Conservation (phyloP, 345 rosid species). For the Kandelia obovata region DNA sequence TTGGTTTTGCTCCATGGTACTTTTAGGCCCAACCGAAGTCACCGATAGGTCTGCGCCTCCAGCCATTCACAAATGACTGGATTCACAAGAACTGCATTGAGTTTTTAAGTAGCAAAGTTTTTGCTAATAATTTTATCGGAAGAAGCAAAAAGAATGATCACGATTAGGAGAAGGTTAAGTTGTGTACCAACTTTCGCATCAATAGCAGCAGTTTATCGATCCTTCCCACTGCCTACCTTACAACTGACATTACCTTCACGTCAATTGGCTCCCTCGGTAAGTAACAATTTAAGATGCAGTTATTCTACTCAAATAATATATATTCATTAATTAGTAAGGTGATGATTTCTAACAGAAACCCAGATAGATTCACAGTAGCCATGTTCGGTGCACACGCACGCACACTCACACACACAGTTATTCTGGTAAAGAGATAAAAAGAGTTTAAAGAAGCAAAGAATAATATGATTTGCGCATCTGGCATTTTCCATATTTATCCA, state of each 20-base stretch:
- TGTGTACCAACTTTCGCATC: conserved; percentile 43
- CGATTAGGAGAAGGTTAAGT: conserved; percentile 84
- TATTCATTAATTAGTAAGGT: too few species aligned
- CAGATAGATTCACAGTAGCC: too few species aligned
- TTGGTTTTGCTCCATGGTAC: conserved; percentile 42
- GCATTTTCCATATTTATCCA: not conserved
- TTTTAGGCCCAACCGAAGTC: conserved; percentile 41
- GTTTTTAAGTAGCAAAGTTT: conserved; percentile 54
- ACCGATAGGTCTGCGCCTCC: conserved; percentile 45
- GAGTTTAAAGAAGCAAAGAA: too few species aligned
- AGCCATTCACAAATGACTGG: conserved; percentile 41
- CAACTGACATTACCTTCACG: conserved; percentile 52
- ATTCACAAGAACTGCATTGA: conserved; percentile 19
- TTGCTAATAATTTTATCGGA: conserved; percentile 39
- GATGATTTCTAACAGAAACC: too few species aligned
- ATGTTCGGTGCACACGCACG: too few species aligned
- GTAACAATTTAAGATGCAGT: conserved; percentile 4
- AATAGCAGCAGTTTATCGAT: conserved; percentile 19
- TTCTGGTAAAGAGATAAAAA: too few species aligned
- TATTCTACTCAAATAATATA: too few species aligned
- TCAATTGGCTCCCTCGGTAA: conserved; percentile 49
- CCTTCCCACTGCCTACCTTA: conserved; percentile 50
- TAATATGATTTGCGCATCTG: too few species aligned
- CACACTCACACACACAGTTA: too few species aligned
- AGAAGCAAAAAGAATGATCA: conserved; percentile 66